A percentile compares a stretch with the other conserved stretches of the same genome.
These are phyloP conservation scores for Chlamydomonas asymmetrica DNA, from an alignment of 139 green algal genomes.

Conservation along the genomic window DNA sequence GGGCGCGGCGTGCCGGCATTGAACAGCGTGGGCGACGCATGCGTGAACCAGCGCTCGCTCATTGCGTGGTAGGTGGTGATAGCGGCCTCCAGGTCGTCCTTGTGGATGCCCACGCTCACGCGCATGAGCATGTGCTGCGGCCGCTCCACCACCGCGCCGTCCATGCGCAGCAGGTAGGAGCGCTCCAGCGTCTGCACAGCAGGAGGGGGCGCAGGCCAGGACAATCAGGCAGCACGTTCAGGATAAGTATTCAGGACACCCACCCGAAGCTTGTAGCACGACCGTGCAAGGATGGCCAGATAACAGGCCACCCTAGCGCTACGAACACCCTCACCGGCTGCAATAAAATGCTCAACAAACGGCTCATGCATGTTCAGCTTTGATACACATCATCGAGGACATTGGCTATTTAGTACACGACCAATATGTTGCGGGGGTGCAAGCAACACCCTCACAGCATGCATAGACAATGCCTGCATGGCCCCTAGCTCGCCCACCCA, in stretches of 20 bases:
- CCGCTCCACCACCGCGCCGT: conserved; percentile 94
- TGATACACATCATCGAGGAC: too few species aligned
- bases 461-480: too few species aligned
- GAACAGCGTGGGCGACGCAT: conserved; percentile 98
- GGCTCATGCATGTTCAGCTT: too few species aligned
- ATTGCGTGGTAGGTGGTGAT: conserved; percentile 91
- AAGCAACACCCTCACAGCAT: too few species aligned
- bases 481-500: conserved; percentile 13
- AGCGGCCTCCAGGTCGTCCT: conserved; percentile 68
- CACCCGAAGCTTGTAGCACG: too few species aligned
- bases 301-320: too few species aligned
- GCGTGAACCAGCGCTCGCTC: conserved; percentile 95
- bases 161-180: conserved; percentile 97
- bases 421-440: too few species aligned
- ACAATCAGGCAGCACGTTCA: not conserved
- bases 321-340: too few species aligned
- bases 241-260: not conserved
- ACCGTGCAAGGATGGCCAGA: too few species aligned
- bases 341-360: too few species aligned
- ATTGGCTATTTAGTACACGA: too few species aligned
- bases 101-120: conserved; percentile 94
- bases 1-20: conserved; percentile 93
- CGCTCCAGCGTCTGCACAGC: conserved; percentile 98
- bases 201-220: not conserved
- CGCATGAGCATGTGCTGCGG: conserved; percentile 99